Conservation (phyloP, 2,329 filamentous ascomycete species). For the Colletotrichum sp. region DNA sequence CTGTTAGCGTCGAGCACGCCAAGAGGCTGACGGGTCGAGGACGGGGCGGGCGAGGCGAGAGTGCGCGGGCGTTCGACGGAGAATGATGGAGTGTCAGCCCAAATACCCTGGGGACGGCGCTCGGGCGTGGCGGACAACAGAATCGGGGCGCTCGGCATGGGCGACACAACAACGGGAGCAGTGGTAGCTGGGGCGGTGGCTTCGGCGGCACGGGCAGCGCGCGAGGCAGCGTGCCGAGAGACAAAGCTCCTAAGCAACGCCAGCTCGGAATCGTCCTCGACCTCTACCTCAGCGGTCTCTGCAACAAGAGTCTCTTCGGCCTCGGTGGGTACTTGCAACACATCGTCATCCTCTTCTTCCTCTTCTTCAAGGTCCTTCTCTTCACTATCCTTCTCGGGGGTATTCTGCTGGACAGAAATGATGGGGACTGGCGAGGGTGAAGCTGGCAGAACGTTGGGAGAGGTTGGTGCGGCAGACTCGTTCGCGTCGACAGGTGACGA, state of each 20-base stretch:
- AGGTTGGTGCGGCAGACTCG: neutral
- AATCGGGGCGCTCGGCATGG: neutral
- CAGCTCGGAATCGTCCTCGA: slow-evolving; percentile 2
- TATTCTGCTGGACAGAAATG: too few species aligned
- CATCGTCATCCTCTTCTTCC: neutral
- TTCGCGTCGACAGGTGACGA: neutral
- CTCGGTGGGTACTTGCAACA: neutral
- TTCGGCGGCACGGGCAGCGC: slow-evolving; percentile 34
- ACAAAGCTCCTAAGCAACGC: slow-evolving; percentile 9
- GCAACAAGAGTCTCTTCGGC: neutral
- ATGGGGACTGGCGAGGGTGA: neutral
- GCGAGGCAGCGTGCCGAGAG: slow-evolving; percentile 28
- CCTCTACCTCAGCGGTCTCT: neutral
- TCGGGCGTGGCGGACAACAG: neutral
- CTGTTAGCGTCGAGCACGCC: slow-evolving; percentile 41
- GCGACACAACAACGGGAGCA: neutral
- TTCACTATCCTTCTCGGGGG: neutral
- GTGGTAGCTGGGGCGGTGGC: neutral
- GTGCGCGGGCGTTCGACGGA: neutral
- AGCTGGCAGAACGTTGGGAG: neutral
- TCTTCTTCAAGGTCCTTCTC: neutral
- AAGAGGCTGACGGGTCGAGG: slow-evolving; percentile 30
- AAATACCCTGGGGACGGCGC: neutral
- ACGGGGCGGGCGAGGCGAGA: neutral
- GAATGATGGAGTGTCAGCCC: neutral